Evolutionary conservation across 2,329 filamentous ascomycete genomes (phyloP).

Genomic region (Ceratocystis huliohia): DNA sequence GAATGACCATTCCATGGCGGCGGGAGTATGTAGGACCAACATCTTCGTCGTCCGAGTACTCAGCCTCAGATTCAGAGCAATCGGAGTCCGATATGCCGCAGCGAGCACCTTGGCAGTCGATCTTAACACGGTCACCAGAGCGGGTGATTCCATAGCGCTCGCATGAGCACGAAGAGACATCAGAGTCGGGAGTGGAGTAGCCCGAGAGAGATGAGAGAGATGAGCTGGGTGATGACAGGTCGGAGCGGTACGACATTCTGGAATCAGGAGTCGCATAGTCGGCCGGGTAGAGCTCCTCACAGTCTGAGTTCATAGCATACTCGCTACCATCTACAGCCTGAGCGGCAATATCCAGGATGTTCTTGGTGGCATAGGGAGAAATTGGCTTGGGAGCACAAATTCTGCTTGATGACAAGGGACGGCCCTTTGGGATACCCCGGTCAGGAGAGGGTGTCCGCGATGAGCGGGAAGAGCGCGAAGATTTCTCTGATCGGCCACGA

Average conservation of each 20-base stretch:
- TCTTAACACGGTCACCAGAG: slow-evolving; percentile 82
- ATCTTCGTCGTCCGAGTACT: slow-evolving; percentile 31
- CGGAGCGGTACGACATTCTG: slow-evolving; percentile 57
- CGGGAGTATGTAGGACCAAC: slow-evolving; percentile 39
- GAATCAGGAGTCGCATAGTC: slow-evolving; percentile 56
- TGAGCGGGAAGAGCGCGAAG: slow-evolving; percentile 37
- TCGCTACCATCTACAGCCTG: slow-evolving; percentile 56
- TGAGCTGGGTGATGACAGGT: slow-evolving; percentile 61
- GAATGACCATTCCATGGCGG: slow-evolving; percentile 51
- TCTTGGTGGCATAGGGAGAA: slow-evolving; percentile 73
- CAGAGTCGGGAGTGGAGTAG: slow-evolving; percentile 67
- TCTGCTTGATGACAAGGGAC: slow-evolving; percentile 73
- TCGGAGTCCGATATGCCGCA: slow-evolving; percentile 51
- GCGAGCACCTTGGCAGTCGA: slow-evolving; percentile 82
- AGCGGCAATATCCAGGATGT: slow-evolving; percentile 60
- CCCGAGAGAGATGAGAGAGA: slow-evolving; percentile 60
- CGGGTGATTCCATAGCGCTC: slow-evolving; percentile 95
- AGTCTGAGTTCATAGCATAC: slow-evolving; percentile 41
- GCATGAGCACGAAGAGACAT: slow-evolving; percentile 73
- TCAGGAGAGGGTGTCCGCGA: slow-evolving; percentile 37
- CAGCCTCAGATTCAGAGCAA: slow-evolving; percentile 39
- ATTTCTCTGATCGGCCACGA: slow-evolving; percentile 30
- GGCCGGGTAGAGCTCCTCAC: slow-evolving; percentile 30
- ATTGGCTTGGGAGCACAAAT: slow-evolving; percentile 85
- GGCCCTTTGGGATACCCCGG: slow-evolving; percentile 70